These are phyloP conservation scores for Lithospermum erythrorhizon DNA, from an alignment of 257 asterid genomes.

Conservation along the genomic window DNA sequence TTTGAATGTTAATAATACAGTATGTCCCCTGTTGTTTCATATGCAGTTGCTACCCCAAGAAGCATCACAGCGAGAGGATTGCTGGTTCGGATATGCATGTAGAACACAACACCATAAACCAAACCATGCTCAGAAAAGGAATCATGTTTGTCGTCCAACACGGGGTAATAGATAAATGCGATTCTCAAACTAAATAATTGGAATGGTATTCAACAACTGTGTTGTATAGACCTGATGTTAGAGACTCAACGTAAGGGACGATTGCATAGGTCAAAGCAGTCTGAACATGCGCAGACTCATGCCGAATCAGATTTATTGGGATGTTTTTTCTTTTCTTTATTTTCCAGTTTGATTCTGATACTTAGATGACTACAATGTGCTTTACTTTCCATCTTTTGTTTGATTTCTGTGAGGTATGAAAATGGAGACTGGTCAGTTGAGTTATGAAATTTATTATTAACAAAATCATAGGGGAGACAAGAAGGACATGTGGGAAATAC, in stretches of 20 bases:
- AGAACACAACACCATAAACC: conserved; percentile 89
- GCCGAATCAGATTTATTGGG: too few species aligned
- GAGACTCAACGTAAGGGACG: too few species aligned
- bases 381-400: background rate
- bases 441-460: too few species aligned
- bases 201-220: background rate
- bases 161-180: conserved; percentile 38
- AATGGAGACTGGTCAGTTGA: too few species aligned
- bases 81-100: conserved; percentile 95
- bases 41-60: conserved; percentile 55
- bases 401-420: too few species aligned
- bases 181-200: background rate
- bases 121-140: conserved; percentile 85
- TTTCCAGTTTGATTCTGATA: background rate
- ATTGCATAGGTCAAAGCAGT: too few species aligned
- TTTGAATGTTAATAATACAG: too few species aligned
- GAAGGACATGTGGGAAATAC: too few species aligned
- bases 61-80: conserved; percentile 57
- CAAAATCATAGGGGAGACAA: too few species aligned
- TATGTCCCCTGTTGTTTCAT: conserved; percentile 2
- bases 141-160: conserved; percentile 93
- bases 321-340: background rate
- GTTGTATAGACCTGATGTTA: background rate
- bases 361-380: background rate
- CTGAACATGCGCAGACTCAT: too few species aligned